Base-by-base conservation (phyloP, 1,284 basidiomycete genomes). In the Cryptococcus wingfieldii region DNA sequence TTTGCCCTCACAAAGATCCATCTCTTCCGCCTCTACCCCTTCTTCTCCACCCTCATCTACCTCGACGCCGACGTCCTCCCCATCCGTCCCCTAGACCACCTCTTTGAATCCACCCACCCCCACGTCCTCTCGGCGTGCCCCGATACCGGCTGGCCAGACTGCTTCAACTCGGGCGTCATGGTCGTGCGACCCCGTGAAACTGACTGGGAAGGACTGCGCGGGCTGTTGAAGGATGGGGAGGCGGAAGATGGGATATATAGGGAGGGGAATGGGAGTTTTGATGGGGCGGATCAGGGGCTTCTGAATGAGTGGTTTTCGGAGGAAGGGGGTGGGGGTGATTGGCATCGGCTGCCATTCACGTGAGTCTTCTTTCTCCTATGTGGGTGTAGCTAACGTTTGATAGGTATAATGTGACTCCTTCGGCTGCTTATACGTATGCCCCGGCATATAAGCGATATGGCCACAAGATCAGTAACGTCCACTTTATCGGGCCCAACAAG, bases 61-160 rank as follows among this genome's bases (percentile, higher is more conserved):
- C 85, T 98, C 56, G 95, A 98, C 77, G 93, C 95, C 63, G 95
- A 98, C 75, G 86, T 93, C 47, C 86, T 98, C 59, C 91, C 94
- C 46, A 82, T 96, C 50, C 84, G 85, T 16, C 88, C 91, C 19
- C 78, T 97, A 50, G 87, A 89, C 23, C 90, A 93, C 73, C 84
- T 97, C n/a, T 94, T 97, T 74, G 80, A 80, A 27, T 81, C 85
- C 0, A 70, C 70, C 18, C 44, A 48, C 13, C 67, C 65, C n/a
- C 71, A 75, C 57, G 60, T 60, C 25, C 77, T 82, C 63, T 88
- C 93, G 43, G 95, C 95, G 10, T 88, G 86, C 16, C 91, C 95
- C 5, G 95, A 98, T 75, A 89, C 91, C 31, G 95, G 95, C 63
- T 98, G 95, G 95, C 95, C 95, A 41, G 95, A 98, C 76, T 93